These are phyloP conservation scores for Dovyalis caffra DNA, from an alignment of 345 rosid species.

Conservation along the genomic window DNA sequence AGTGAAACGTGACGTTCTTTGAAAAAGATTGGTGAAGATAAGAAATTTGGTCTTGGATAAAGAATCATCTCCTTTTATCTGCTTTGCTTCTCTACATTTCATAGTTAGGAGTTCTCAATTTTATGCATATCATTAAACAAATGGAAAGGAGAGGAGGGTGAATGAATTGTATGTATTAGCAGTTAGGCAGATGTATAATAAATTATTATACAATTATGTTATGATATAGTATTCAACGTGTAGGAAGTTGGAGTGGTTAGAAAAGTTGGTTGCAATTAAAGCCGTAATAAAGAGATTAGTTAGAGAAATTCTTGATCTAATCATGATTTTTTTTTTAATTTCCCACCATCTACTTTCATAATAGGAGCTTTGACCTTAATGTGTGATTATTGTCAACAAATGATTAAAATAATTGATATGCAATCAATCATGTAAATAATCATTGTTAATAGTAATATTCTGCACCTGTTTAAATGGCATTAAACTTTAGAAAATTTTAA, in stretches of 20 bases:
- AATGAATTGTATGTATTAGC: neutral
- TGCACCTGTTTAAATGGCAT: neutral
- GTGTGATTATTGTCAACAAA: constrained; percentile 6
- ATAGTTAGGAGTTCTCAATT: no score
- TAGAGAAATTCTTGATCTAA: constrained; percentile 1
- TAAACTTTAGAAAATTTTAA: neutral
- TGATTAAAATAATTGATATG: neutral
- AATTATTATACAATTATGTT: neutral
- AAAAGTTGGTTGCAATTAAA: constrained; percentile 9
- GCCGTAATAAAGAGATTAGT: neutral
- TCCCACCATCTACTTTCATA: constrained; percentile 11
- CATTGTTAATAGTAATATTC: no score
- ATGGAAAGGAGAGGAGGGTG: neutral
- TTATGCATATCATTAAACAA: neutral
- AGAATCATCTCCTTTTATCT: no score
- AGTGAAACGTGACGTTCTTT: no score
- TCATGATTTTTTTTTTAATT: constrained; percentile 7
- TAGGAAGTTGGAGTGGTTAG: constrained; percentile 23
- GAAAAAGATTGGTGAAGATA: no score
- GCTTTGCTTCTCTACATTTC: no score
- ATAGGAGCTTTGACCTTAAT: constrained; percentile 24
- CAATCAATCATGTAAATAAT: neutral
- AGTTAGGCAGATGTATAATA: constrained; percentile 12
- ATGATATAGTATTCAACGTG: no score
- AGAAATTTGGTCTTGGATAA: no score